Conservation (phyloP, 257 asterid genomes). For the Solanum raphanifolium region DNA sequence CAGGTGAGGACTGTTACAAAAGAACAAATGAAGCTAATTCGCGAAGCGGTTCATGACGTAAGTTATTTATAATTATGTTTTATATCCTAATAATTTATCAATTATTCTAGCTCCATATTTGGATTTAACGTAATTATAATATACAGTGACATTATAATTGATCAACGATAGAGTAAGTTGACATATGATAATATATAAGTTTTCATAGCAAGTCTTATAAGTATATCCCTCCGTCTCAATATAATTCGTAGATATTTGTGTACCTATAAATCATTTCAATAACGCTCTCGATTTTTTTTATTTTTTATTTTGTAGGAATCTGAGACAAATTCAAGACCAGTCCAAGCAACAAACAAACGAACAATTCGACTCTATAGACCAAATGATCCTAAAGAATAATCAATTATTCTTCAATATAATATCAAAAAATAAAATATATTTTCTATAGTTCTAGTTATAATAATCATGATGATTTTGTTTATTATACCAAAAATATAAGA, state of each 20-base stretch:
- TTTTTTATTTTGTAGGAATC: constrained; percentile 15
- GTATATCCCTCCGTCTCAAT: background rate
- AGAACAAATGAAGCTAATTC: constrained; percentile 40
- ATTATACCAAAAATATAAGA: background rate
- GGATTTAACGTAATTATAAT: background rate
- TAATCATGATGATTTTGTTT: background rate
- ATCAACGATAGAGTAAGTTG: background rate
- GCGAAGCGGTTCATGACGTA: constrained; percentile 52
- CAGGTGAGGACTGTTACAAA: constrained; percentile 52
- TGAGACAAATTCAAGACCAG: constrained; percentile 47
- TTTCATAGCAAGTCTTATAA: background rate
- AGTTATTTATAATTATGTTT: background rate
- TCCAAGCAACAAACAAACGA: constrained; percentile 36
- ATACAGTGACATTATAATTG: background rate
- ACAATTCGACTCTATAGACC: constrained; percentile 30
- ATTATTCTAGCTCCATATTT: background rate
- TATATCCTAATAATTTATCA: background rate
- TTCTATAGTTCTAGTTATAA: background rate
- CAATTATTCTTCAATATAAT: background rate
- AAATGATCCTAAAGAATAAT: constrained; percentile 1
- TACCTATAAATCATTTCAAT: too few relatives aligned
- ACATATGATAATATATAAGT: background rate
- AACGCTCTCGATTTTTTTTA: background rate
- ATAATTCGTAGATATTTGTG: too few relatives aligned
- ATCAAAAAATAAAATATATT: background rate